These are phyloP conservation scores for Boletus speciosus DNA, from an alignment of 768 basidiomycete genomes.

Conservation along the genomic window DNA sequence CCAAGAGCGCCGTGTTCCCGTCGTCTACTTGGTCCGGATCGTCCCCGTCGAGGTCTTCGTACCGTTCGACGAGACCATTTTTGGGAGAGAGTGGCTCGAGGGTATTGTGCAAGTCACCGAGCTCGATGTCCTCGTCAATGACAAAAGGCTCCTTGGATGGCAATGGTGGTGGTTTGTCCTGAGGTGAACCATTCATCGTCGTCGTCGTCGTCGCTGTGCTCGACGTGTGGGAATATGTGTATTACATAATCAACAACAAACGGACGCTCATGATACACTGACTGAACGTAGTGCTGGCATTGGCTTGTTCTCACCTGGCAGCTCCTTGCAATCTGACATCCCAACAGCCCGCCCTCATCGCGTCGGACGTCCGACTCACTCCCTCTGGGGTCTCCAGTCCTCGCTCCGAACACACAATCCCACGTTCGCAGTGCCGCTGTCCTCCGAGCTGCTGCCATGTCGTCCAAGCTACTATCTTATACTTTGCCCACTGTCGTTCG, in stretches of 20 bases:
- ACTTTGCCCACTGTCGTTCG: constrained; percentile 45
- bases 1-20: constrained; percentile 45
- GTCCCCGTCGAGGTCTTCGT: constrained; percentile 25
- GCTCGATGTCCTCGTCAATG: constrained; percentile 28
- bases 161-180: neutral
- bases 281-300: constrained; percentile 23
- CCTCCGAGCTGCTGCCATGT: constrained; percentile 44
- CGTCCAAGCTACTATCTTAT: constrained; percentile 56
- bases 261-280: constrained; percentile 28
- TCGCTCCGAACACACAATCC: constrained; percentile 8
- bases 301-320: constrained; percentile 24
- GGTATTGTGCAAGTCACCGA: constrained; percentile 30
- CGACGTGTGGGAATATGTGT: constrained; percentile 18
- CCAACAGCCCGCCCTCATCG: constrained; percentile 11
- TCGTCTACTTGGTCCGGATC: constrained; percentile 28
- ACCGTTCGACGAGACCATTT: constrained; percentile 20
- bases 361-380: constrained; percentile 13
- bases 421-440: constrained; percentile 9
- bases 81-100: constrained; percentile 20
- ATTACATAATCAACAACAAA: constrained; percentile 31
- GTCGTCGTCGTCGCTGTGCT: constrained; percentile 5
- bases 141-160: neutral
- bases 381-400: constrained; percentile 8
- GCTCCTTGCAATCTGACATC: constrained; percentile 15
- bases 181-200: constrained; percentile 9